Evolutionary conservation across 2,329 filamentous ascomycete genomes (phyloP).

Genomic region (Xylaria sp.): DNA sequence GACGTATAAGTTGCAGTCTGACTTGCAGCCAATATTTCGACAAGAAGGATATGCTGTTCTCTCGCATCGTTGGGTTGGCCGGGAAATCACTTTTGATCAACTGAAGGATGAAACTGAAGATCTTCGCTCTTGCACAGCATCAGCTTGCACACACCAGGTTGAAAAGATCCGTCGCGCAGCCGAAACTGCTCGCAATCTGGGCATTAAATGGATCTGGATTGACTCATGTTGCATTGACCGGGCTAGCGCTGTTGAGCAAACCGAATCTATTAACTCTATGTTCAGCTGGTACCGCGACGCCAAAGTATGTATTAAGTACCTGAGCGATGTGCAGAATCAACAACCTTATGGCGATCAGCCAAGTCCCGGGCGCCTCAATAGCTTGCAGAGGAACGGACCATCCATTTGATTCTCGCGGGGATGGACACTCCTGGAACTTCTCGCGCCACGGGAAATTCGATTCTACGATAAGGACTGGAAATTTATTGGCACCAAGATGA

Average conservation of each 20-base stretch:
- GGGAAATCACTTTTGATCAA: background rate
- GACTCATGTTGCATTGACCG: conserved; percentile 42
- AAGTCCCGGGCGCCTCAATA: background rate
- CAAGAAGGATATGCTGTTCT: background rate
- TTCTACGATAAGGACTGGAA: conserved; percentile 44
- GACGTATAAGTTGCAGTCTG: background rate
- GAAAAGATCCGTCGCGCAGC: conserved; percentile 32
- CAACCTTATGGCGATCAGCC: background rate
- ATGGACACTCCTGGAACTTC: conserved; percentile 32
- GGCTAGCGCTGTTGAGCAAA: conserved; percentile 50
- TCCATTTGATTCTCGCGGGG: conserved; percentile 28
- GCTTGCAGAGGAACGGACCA: conserved; percentile 15
- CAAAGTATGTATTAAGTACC: conserved; percentile 48
- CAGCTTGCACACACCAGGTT: conserved; percentile 10
- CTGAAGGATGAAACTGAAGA: background rate
- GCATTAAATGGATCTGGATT: conserved; percentile 50
- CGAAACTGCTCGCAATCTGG: conserved; percentile 37
- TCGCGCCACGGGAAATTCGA: conserved; percentile 39
- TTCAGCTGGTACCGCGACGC: conserved; percentile 49
- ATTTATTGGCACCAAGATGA: conserved; percentile 38
- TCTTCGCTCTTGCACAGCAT: background rate
- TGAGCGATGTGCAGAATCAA: conserved; percentile 40
- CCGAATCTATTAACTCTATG: conserved; percentile 46
- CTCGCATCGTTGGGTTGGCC: background rate
- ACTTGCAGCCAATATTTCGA: background rate